A percentile compares a stretch with the other conserved stretches of the same genome.
These are phyloP conservation scores for Themeda triandra DNA, from an alignment of 176 grass and related monocot genomes.

Conservation along the genomic window DNA sequence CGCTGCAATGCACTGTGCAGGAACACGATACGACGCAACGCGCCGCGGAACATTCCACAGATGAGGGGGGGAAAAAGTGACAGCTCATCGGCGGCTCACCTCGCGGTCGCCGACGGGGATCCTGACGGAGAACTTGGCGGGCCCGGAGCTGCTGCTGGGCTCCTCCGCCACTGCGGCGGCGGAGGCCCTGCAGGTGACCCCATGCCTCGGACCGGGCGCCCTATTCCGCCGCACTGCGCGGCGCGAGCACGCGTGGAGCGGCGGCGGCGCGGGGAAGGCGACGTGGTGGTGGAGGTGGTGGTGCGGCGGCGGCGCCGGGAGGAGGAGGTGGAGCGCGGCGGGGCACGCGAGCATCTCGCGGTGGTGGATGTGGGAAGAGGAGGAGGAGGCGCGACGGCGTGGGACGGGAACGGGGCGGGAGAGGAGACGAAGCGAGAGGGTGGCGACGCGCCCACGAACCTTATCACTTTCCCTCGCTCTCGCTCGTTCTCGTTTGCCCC, in stretches of 20 bases:
- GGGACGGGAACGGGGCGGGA: background rate
- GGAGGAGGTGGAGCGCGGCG: slow-evolving; percentile 40
- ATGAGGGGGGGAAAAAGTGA: background rate
- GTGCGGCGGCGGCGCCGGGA: background rate
- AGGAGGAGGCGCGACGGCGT: background rate
- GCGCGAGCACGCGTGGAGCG: slow-evolving; percentile 30
- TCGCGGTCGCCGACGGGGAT: slow-evolving; percentile 86
- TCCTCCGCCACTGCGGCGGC: slow-evolving; percentile 16
- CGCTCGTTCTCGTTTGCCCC: background rate
- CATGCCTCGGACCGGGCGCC: background rate
- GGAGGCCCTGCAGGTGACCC: background rate
- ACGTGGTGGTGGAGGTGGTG: background rate
- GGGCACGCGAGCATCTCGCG: slow-evolving; percentile 48
- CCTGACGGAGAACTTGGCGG: slow-evolving; percentile 63
- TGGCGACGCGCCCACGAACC: slow-evolving; percentile 34
- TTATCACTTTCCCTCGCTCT: slow-evolving; percentile 42
- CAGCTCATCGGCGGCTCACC: slow-evolving; percentile 32
- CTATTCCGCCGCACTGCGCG: slow-evolving; percentile 7
- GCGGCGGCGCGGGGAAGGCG: slow-evolving; percentile 23
- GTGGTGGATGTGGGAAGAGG: background rate
- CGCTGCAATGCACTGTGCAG: slow-evolving; percentile 4
- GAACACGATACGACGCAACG: background rate
- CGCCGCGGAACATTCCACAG: background rate
- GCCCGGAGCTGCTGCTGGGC: slow-evolving; percentile 6
- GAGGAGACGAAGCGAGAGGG: slow-evolving; percentile 21